A percentile compares a stretch with the other conserved stretches of the same genome.
Conservation (phyloP, 495 filamentous ascomycete species). For the Aspergillus incahuasiensis region DNA sequence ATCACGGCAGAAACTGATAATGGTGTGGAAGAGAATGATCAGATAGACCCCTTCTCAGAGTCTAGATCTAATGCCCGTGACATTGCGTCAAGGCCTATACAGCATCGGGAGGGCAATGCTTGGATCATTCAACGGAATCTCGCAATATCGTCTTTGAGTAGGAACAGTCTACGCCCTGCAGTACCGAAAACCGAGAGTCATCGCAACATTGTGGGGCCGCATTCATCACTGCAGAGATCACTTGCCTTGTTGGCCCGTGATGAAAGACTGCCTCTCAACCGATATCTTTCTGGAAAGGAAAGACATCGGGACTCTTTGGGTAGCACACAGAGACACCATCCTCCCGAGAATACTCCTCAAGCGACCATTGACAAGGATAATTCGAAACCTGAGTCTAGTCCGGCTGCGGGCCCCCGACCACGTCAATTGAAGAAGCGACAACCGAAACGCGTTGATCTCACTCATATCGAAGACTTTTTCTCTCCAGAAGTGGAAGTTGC, state of each 20-base stretch:
- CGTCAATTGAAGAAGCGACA: constrained; percentile 42
- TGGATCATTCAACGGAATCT: constrained; percentile 37
- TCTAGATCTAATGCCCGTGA: neutral
- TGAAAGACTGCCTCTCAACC: constrained; percentile 32
- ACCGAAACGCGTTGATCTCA: constrained; percentile 50
- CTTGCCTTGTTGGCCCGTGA: constrained; percentile 26
- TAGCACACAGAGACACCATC: neutral
- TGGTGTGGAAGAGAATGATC: neutral
- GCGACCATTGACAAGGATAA: neutral
- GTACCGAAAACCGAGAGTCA: constrained; percentile 32
- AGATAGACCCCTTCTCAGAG: constrained; percentile 1
- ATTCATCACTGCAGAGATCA: constrained; percentile 25
- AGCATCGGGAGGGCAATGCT: constrained; percentile 25
- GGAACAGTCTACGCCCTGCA: constrained; percentile 35
- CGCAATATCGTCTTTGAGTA: constrained; percentile 31
- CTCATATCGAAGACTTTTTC: constrained; percentile 20
- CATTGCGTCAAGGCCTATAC: constrained; percentile 1
- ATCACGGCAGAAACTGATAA: neutral
- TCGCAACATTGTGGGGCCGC: constrained; percentile 14
- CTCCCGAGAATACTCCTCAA: neutral
- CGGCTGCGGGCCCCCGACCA: constrained; percentile 5
- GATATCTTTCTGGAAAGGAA: constrained; percentile 29
- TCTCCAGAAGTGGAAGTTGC: constrained; percentile 15
- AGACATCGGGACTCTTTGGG: neutral
- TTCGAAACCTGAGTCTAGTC: neutral